phyloP scores from a whole-genome alignment of 2,329 filamentous ascomycete genomes.

The Ustulina deusta region DNA sequence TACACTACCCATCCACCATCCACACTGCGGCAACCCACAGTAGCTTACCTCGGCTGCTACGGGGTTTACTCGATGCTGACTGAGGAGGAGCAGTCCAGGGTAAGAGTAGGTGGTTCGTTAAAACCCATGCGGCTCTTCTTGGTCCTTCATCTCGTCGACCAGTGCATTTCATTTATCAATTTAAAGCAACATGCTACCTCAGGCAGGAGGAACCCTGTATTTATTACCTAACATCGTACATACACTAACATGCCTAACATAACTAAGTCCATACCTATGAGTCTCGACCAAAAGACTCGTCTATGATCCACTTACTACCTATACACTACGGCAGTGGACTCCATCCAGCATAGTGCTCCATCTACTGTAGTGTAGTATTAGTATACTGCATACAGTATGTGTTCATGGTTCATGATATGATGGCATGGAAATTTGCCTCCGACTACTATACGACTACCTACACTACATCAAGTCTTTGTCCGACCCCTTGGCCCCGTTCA shows the following conservation, averaged over 20 bases:
- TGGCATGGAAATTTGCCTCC: neutral
- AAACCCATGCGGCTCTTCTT: slow-evolving; percentile 30
- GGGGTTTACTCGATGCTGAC: neutral
- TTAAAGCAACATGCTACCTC: slow-evolving; percentile 25
- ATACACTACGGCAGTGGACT: neutral
- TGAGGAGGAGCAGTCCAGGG: too few species aligned
- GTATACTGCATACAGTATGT: too few species aligned
- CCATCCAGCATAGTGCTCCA: too few species aligned
- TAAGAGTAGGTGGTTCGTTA: slow-evolving; percentile 10
- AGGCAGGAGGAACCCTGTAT: too few species aligned
- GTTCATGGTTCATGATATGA: slow-evolving; percentile 10
- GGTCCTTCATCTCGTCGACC: slow-evolving; percentile 20
- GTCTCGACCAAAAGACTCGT: neutral
- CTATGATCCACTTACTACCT: neutral
- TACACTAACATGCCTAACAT: neutral
- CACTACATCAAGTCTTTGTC: neutral
- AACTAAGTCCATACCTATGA: neutral
- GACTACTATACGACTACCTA: neutral
- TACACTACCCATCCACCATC: neutral
- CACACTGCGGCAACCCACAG: too few species aligned
- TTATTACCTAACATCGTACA: neutral
- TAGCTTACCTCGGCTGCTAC: slow-evolving; percentile 4
- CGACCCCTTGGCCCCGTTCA: neutral
- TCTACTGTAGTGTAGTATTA: neutral
- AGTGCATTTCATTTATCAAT: slow-evolving; percentile 23